Conservation (phyloP, 352 stramenopile genomes). For the Thalassiosira livingstoniorum region DNA sequence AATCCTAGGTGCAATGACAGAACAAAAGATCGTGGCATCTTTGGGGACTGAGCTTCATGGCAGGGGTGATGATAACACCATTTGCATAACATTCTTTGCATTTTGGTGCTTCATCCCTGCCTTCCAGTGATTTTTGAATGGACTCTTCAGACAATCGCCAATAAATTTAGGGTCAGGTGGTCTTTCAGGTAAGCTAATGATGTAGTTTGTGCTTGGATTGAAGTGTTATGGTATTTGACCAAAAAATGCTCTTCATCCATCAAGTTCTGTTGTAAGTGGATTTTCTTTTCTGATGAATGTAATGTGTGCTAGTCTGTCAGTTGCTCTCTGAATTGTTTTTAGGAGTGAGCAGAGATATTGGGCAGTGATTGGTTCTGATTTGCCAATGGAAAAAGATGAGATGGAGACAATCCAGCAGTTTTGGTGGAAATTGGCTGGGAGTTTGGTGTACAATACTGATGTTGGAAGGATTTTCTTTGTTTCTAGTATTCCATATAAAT, state of each 20-base stretch:
- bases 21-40: conserved; percentile 6
- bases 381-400: no score
- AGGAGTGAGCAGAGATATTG: neutral
- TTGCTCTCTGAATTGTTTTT: neutral
- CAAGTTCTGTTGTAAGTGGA: neutral
- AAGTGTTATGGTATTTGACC: conserved; percentile 3
- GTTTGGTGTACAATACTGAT: conserved; percentile 13
- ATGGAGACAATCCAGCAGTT: conserved; percentile 35
- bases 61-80: conserved; percentile 9
- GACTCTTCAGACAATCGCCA: conserved; percentile 17
- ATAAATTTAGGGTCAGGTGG: conserved; percentile 6
- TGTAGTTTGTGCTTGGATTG: neutral
- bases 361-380: conserved; percentile 30
- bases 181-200: neutral
- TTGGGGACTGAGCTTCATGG: conserved; percentile 11
- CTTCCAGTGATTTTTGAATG: conserved; percentile 13
- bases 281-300: conserved; percentile 18
- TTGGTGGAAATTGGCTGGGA: conserved; percentile 23
- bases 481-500: conserved; percentile 19
- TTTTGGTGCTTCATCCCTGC: conserved; percentile 17
- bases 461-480: neutral
- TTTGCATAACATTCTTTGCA: conserved; percentile 29
- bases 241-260: conserved; percentile 8
- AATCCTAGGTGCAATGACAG: conserved; percentile 24
- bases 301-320: neutral